Percentiles rank a stretch among this genome's conserved stretches.
These are phyloP conservation scores for Annulohypoxylon maeteangense DNA, from an alignment of 495 filamentous ascomycete genomes.

Conservation along the genomic window DNA sequence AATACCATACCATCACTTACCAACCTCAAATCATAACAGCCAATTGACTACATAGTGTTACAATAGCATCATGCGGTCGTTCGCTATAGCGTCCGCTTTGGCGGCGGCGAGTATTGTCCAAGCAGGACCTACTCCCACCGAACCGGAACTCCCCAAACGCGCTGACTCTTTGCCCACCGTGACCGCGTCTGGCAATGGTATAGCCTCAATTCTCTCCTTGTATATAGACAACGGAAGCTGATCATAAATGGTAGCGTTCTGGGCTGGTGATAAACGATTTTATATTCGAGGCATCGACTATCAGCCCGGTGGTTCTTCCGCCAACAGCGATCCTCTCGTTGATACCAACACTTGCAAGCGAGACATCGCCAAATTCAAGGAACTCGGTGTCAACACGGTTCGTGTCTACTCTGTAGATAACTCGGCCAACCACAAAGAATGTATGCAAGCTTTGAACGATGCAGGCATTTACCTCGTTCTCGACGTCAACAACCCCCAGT, in stretches of 20 bases:
- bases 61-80: slow-evolving; percentile 63
- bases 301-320: slow-evolving; percentile 89
- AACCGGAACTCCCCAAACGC: slow-evolving; percentile 67
- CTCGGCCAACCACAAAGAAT: slow-evolving; percentile 80
- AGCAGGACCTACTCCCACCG: slow-evolving; percentile 66
- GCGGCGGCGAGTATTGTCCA: slow-evolving; percentile 64
- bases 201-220: not conserved
- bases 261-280: slow-evolving; percentile 82
- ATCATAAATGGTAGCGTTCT: slow-evolving; percentile 74
- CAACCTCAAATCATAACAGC: slow-evolving; percentile 1
- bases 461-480: slow-evolving; percentile 93
- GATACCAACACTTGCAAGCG: slow-evolving; percentile 76
- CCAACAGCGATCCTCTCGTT: slow-evolving; percentile 81
- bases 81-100: slow-evolving; percentile 61
- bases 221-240: slow-evolving; percentile 4
- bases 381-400: slow-evolving; percentile 89
- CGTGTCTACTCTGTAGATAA: slow-evolving; percentile 96
- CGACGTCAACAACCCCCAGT: slow-evolving; percentile 71
- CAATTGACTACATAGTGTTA: slow-evolving; percentile 21
- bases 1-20: not conserved
- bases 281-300: slow-evolving; percentile 97
- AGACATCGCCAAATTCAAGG: slow-evolving; percentile 84
- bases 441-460: slow-evolving; percentile 82
- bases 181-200: slow-evolving; percentile 61
- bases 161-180: slow-evolving; percentile 54